phyloP scores from a whole-genome alignment of 805 yeast genomes.

The Nakazawaea sp. region DNA sequence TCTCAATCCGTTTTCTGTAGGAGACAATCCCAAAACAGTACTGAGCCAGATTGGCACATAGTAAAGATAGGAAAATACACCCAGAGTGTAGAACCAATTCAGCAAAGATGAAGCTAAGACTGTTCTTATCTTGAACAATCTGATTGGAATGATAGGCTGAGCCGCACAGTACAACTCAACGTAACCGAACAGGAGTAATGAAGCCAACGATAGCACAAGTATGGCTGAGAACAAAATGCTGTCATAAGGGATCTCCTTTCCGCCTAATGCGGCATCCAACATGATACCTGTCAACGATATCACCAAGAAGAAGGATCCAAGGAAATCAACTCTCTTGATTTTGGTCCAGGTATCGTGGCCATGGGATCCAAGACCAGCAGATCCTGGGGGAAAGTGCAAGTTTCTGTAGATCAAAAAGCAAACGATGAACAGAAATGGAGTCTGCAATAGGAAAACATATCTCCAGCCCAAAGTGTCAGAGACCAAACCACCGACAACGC shows the following conservation, averaged over 20 bases:
- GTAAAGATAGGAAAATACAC: constrained; percentile 53
- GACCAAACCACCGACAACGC: constrained; percentile 53
- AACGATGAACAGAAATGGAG: constrained; percentile 41
- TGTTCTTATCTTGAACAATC: constrained; percentile 50
- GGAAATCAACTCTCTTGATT: constrained; percentile 54
- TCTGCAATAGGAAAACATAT: constrained; percentile 46
- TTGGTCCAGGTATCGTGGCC: constrained; percentile 38
- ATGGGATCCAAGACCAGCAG: constrained; percentile 47
- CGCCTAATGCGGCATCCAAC: constrained; percentile 62
- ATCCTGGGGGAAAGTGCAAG: constrained; percentile 32
- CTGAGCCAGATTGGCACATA: constrained; percentile 66
- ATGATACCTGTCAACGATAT: constrained; percentile 49
- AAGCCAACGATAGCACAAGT: constrained; percentile 24
- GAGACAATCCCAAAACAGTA: constrained; percentile 42
- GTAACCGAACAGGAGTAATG: constrained; percentile 36
- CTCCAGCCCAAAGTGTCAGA: constrained; percentile 60
- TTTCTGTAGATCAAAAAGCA: constrained; percentile 29
- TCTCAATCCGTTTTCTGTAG: constrained; percentile 53
- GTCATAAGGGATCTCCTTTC: constrained; percentile 43
- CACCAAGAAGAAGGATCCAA: constrained; percentile 60
- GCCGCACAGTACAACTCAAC: constrained; percentile 44
- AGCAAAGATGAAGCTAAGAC: constrained; percentile 59
- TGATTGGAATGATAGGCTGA: constrained; percentile 66
- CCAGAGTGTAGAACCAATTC: constrained; percentile 68
- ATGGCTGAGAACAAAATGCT: constrained; percentile 31